Conservation (phyloP, 331 rosid species). For the Acacia concinna region DNA sequence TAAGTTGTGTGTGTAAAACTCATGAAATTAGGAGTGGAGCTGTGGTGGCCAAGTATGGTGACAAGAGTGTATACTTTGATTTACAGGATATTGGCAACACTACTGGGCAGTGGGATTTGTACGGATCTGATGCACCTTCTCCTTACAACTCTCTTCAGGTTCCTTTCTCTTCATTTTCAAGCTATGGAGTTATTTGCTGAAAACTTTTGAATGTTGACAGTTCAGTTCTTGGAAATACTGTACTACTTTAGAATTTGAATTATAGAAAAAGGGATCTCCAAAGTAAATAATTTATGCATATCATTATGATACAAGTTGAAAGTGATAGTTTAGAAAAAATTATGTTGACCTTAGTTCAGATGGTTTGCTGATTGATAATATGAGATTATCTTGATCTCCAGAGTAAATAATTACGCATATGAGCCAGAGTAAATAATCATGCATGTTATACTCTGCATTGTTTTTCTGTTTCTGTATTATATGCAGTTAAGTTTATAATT, state of each 20-base stretch:
- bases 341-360: neutral
- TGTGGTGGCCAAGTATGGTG: constrained; percentile 92
- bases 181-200: too few species aligned
- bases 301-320: neutral
- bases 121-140: constrained; percentile 92
- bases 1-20: neutral
- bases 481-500: neutral
- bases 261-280: neutral
- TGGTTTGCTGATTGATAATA: neutral
- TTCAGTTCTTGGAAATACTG: too few species aligned
- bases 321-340: neutral
- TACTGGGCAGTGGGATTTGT: constrained; percentile 95
- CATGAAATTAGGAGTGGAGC: constrained; percentile 68
- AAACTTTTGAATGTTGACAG: too few species aligned
- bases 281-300: neutral
- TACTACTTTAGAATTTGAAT: neutral
- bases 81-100: constrained; percentile 93
- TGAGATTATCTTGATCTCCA: neutral
- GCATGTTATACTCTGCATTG: neutral
- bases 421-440: too few species aligned
- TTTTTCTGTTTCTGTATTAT: neutral
- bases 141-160: constrained; percentile 99
- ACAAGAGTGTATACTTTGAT: constrained; percentile 92
- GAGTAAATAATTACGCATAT: too few species aligned
- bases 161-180: neutral